A percentile compares a stretch with the other conserved stretches of the same genome.
phyloP scores from a whole-genome alignment of 805 yeast species.

The Ogataea methanolica region DNA sequence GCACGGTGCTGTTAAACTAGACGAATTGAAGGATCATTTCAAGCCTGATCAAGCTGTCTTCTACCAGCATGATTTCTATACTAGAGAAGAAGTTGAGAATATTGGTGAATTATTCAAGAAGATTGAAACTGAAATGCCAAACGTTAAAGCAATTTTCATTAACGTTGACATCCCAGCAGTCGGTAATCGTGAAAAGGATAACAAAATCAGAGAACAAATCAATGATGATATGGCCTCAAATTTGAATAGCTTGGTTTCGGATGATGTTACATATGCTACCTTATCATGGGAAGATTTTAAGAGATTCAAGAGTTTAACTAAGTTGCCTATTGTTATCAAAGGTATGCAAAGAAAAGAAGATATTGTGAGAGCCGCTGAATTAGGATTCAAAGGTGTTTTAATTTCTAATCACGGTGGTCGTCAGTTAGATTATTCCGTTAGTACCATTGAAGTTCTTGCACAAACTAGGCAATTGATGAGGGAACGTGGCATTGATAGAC shows the following conservation, averaged over 20 bases:
- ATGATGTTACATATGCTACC: slow-evolving; percentile 27
- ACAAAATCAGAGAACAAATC: slow-evolving; percentile 58
- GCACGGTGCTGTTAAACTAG: slow-evolving; percentile 74
- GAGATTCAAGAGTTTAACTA: slow-evolving; percentile 42
- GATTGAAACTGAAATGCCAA: slow-evolving; percentile 36
- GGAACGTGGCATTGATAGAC: slow-evolving; percentile 39
- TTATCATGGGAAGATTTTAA: slow-evolving; percentile 59
- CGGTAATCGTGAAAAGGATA: slow-evolving; percentile 84
- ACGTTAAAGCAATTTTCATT: slow-evolving; percentile 72
- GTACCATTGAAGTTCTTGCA: slow-evolving; percentile 58
- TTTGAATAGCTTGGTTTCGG: slow-evolving; percentile 10
- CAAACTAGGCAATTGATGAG: slow-evolving; percentile 46
- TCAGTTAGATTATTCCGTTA: slow-evolving; percentile 57
- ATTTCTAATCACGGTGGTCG: slow-evolving; percentile 76
- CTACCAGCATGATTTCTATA: slow-evolving; percentile 72
- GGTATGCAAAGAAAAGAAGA: slow-evolving; percentile 70
- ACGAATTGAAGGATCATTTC: slow-evolving; percentile 65
- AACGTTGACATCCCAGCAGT: slow-evolving; percentile 84
- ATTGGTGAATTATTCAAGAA: slow-evolving; percentile 16
- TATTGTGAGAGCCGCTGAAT: slow-evolving; percentile 50
- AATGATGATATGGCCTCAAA: slow-evolving; percentile 28
- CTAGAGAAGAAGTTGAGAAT: slow-evolving; percentile 60
- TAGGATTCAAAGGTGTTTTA: slow-evolving; percentile 59
- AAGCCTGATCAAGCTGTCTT: slow-evolving; percentile 62
- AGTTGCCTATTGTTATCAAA: slow-evolving; percentile 48